Conservation (phyloP, 768 basidiomycete species). For the Suillus brevipes region DNA sequence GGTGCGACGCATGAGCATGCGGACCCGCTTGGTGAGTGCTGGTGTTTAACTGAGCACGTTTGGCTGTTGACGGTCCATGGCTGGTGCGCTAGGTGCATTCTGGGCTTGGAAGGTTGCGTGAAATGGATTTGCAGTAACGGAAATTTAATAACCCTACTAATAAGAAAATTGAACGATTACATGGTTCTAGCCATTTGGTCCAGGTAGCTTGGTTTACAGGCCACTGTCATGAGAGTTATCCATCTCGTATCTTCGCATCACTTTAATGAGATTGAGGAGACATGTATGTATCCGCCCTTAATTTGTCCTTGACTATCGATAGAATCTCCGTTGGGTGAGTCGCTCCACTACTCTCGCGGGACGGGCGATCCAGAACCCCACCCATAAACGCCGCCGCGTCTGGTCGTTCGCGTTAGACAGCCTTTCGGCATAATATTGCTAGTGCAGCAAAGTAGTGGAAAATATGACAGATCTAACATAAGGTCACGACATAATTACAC, state of each 20-base stretch:
- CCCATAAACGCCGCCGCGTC: slow-evolving; percentile 14
- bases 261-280: neutral
- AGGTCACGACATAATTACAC: no score
- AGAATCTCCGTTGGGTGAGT: neutral
- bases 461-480: slow-evolving; percentile 19
- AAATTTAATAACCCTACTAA: no score
- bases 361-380: slow-evolving; percentile 6
- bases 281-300: neutral
- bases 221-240: neutral
- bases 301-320: no score
- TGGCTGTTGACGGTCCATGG: neutral
- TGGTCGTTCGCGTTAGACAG: slow-evolving; percentile 9
- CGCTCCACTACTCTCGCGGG: neutral
- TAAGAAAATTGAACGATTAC: no score
- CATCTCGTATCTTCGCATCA: neutral
- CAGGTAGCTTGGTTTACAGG: neutral
- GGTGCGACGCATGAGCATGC: slow-evolving; percentile 45
- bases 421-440: slow-evolving; percentile 7
- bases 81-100: slow-evolving; percentile 35
- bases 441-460: slow-evolving; percentile 7
- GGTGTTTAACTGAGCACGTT: neutral
- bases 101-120: slow-evolving; percentile 45
- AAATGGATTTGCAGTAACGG: slow-evolving; percentile 7
- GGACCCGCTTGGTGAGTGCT: slow-evolving; percentile 43
- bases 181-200: neutral